phyloP scores from a whole-genome alignment of 257 asterid species.

The Nicotiana paniculata region DNA sequence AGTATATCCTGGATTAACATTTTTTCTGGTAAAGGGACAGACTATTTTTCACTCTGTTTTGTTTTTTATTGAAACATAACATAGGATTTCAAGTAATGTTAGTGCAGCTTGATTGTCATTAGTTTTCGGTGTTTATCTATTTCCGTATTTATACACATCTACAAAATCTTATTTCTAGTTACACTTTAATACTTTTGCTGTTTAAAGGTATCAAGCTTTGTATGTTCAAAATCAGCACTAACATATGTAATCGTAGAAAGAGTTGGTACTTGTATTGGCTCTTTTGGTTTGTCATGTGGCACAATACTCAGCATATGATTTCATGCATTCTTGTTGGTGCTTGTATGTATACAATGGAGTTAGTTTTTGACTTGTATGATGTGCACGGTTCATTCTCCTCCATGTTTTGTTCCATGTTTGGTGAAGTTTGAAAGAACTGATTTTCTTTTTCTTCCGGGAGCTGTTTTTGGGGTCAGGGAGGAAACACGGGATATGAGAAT shows the following conservation, averaged over 20 bases:
- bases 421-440: not conserved
- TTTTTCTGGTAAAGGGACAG: not conserved
- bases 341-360: not conserved
- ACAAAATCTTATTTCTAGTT: not conserved
- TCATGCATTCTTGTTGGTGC: not conserved
- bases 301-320: not conserved
- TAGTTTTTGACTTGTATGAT: not conserved
- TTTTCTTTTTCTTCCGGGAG: not conserved
- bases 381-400: slow-evolving; percentile 1
- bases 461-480: not conserved
- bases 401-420: not conserved
- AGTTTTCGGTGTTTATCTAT: not conserved
- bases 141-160: not conserved
- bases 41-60: not conserved
- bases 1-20: not conserved
- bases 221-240: not conserved
- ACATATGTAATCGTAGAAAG: not conserved
- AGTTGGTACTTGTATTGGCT: not conserved
- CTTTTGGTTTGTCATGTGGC: not conserved
- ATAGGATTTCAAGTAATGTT: not conserved
- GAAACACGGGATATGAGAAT: not conserved
- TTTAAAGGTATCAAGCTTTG: not conserved
- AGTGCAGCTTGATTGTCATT: not conserved
- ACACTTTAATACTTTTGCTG: not conserved
- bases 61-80: not conserved